A percentile compares a stretch with the other conserved stretches of the same genome.
These are phyloP conservation scores for Pythium guiyangense DNA, from an alignment of 352 stramenopile species.

Conservation along the genomic window DNA sequence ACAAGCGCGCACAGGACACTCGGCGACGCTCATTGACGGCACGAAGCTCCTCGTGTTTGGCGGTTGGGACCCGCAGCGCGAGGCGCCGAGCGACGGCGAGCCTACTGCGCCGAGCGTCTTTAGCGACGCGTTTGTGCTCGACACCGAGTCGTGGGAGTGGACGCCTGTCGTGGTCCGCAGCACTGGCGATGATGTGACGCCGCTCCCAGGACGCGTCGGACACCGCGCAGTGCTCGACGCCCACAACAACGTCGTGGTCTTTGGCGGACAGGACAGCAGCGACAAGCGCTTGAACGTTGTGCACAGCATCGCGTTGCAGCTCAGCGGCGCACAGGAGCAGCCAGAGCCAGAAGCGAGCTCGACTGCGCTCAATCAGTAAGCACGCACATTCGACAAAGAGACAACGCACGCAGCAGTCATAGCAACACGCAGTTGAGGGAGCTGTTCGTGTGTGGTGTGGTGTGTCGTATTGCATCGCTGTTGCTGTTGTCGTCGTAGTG, in stretches of 20 bases:
- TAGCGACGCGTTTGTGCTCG: conserved; percentile 85
- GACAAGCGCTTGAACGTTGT: conserved; percentile 85
- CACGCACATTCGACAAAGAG: neutral
- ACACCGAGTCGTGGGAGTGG: conserved; percentile 92
- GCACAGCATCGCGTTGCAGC: conserved; percentile 52
- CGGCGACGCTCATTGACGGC: conserved; percentile 82
- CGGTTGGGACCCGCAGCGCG: conserved; percentile 90
- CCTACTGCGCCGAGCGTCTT: conserved; percentile 64
- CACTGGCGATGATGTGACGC: conserved; percentile 8
- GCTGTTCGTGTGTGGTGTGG: too few species aligned
- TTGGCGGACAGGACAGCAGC: conserved; percentile 79
- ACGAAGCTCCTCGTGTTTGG: conserved; percentile 89
- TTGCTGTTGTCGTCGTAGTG: too few species aligned
- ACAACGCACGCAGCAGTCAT: too few species aligned
- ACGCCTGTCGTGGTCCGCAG: conserved; percentile 35
- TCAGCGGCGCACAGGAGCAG: neutral
- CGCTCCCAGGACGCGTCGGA: conserved; percentile 66
- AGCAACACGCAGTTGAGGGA: too few species aligned
- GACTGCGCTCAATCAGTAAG: neutral
- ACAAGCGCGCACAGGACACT: conserved; percentile 85
- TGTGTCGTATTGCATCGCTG: too few species aligned
- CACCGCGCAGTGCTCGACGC: conserved; percentile 71
- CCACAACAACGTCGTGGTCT: conserved; percentile 71
- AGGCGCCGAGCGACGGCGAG: conserved; percentile 10
- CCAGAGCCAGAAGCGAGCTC: conserved; percentile 6